Evolutionary conservation across 2,329 filamentous ascomycete species (phyloP), one percentile per base, ranked within the genome.

Genomic region (Volutella citrinella): DNA sequence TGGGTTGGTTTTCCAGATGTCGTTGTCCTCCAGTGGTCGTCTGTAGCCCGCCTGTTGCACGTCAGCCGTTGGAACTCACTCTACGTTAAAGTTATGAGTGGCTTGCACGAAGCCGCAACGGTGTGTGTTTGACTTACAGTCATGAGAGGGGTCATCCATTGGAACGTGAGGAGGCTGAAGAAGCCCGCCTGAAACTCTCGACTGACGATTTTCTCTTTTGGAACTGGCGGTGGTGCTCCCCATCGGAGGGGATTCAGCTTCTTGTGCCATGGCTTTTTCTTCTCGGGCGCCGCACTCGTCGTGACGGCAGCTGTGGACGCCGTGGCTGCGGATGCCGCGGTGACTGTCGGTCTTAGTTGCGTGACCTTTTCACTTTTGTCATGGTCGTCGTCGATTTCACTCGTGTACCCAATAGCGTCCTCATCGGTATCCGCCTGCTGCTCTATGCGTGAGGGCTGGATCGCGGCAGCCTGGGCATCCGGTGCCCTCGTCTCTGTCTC

Each of bases 71-170:
- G 27, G 20, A 22, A 22, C 12, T n/a, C n/a, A n/a, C n/a, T n/a
- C n/a, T n/a, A n/a, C n/a, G n/a, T n/a, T n/a, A n/a, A n/a, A n/a
- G n/a, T n/a, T n/a, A n/a, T n/a, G n/a, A 22, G 42, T 42, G 34
- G 44, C 40, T 45, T 45, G 41, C 30, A 35, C 22, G 13, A 30
- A 10, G 22, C 15, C 27, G 31, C 17, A 18, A 26, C 27, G n/a
- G n/a, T n/a, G n/a, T n/a, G n/a, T n/a, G n/a, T 19, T 7, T 18
- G 31, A 68, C 76, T 65, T 60, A 84, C 82, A 44, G 65, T 72
- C 90, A 97, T 97, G 35, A 97, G 57, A 2, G 87, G 82, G 1
- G 80, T 80, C 73, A 96, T 91, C 91, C 91, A 97, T 58, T 88
- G 79, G 56, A 95, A 97, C 5, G 83, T 84, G 15, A 95, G 59